These are phyloP conservation scores for Neoarthrinium moseri DNA, from an alignment of 2,329 filamentous ascomycete species.

Conservation along the genomic window DNA sequence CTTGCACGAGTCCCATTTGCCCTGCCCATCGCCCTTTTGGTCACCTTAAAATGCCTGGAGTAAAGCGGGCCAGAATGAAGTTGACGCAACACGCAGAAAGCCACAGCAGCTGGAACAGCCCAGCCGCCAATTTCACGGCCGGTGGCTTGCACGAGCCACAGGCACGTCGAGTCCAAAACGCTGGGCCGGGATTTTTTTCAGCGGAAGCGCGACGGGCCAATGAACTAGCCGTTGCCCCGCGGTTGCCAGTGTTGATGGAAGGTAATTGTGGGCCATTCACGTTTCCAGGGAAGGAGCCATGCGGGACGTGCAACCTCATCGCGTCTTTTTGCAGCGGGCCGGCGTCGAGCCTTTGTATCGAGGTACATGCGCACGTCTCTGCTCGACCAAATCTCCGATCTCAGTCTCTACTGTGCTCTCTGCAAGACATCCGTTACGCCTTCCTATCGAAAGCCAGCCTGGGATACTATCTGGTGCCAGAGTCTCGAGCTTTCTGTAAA, in stretches of 20 bases:
- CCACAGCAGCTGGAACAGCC: too few relatives aligned
- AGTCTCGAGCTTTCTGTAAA: neutral
- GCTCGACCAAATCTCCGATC: neutral
- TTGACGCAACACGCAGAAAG: too few relatives aligned
- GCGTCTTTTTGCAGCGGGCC: slow-evolving; percentile 1
- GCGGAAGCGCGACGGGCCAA: slow-evolving; percentile 5
- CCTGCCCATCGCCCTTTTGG: too few relatives aligned
- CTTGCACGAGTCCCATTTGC: too few relatives aligned
- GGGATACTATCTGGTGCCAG: too few relatives aligned
- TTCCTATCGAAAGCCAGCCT: too few relatives aligned
- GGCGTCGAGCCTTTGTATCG: neutral
- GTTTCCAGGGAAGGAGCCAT: slow-evolving; percentile 22
- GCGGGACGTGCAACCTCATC: slow-evolving; percentile 10
- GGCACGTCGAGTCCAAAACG: slow-evolving; percentile 8
- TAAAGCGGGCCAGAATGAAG: too few relatives aligned
- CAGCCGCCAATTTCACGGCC: too few relatives aligned
- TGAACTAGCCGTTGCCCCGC: slow-evolving; percentile 47
- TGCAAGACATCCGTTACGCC: neutral
- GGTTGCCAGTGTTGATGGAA: slow-evolving; percentile 54
- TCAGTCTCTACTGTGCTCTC: neutral
- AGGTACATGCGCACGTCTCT: neutral
- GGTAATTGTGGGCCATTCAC: slow-evolving; percentile 22
- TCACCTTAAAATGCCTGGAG: too few relatives aligned
- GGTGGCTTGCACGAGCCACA: slow-evolving; percentile 19
- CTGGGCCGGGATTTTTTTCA: neutral